These are phyloP conservation scores for Phialophora expanda DNA, from an alignment of 2,329 filamentous ascomycete species.

Conservation along the genomic window DNA sequence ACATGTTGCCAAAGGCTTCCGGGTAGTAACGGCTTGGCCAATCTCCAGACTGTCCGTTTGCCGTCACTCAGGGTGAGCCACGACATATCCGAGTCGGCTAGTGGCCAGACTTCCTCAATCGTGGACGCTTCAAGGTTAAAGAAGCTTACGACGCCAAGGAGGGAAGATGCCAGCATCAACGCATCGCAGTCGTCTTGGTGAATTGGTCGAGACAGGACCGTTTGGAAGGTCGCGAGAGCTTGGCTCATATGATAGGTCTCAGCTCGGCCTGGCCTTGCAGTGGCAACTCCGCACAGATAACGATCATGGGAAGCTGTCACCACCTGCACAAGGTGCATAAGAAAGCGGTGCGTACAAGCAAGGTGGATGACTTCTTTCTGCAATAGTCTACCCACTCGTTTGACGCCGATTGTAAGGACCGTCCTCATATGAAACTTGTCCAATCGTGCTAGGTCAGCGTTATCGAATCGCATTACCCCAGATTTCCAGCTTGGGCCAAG, in stretches of 20 bases:
- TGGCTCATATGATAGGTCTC: slow-evolving; percentile 55
- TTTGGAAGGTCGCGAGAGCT: slow-evolving; percentile 36
- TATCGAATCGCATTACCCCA: slow-evolving; percentile 18
- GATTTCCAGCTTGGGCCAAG: not conserved
- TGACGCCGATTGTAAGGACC: slow-evolving; percentile 31
- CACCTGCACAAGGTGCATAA: slow-evolving; percentile 61
- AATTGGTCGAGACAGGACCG: slow-evolving; percentile 23
- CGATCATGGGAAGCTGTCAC: slow-evolving; percentile 62
- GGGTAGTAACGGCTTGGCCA: slow-evolving; percentile 56
- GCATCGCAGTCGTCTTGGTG: slow-evolving; percentile 28
- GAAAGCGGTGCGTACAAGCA: slow-evolving; percentile 50
- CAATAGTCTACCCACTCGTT: slow-evolving; percentile 16
- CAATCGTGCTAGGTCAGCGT: slow-evolving; percentile 21
- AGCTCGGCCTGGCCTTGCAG: slow-evolving; percentile 40
- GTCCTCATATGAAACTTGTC: slow-evolving; percentile 33
- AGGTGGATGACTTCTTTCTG: slow-evolving; percentile 28
- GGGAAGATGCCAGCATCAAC: slow-evolving; percentile 43
- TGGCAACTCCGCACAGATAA: slow-evolving; percentile 42
- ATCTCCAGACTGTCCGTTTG: slow-evolving; percentile 60
- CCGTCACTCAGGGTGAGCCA: slow-evolving; percentile 65
- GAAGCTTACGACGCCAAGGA: slow-evolving; percentile 50
- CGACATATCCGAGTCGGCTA: slow-evolving; percentile 59
- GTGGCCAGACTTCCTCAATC: slow-evolving; percentile 61
- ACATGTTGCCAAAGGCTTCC: slow-evolving; percentile 48
- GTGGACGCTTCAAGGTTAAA: slow-evolving; percentile 48